Conservation (phyloP, 768 basidiomycete genomes). For the Suillus americanus region DNA sequence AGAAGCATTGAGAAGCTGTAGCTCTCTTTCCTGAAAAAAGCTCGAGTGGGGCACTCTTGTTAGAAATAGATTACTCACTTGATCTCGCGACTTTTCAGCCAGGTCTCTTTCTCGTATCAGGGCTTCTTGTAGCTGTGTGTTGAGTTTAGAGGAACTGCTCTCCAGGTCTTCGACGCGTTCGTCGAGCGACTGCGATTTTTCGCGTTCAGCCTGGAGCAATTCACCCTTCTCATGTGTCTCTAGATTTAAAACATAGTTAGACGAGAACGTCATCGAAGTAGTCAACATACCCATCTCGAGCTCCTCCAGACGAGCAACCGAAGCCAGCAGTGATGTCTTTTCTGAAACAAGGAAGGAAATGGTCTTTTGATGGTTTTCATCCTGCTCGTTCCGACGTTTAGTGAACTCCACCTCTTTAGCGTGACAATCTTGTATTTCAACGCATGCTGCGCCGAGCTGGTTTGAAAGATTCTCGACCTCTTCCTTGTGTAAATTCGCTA, state of each 20-base stretch:
- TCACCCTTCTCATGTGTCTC: slow-evolving; percentile 45
- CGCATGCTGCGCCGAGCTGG: slow-evolving; percentile 16
- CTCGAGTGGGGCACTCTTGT: neutral
- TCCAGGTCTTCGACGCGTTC: slow-evolving; percentile 45
- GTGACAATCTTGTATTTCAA: slow-evolving; percentile 20
- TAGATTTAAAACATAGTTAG: slow-evolving; percentile 19
- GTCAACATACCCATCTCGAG: slow-evolving; percentile 56
- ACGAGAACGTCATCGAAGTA: slow-evolving; percentile 7
- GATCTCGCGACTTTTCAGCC: slow-evolving; percentile 27
- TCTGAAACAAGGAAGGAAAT: slow-evolving; percentile 78
- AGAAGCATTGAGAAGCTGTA: slow-evolving; percentile 60
- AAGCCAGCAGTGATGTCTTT: slow-evolving; percentile 58
- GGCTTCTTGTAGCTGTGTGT: slow-evolving; percentile 39
- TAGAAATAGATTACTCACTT: slow-evolving; percentile 26
- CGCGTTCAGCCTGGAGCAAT: slow-evolving; percentile 43
- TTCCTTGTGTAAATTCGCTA: neutral
- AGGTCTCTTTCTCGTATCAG: slow-evolving; percentile 54
- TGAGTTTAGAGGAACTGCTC: slow-evolving; percentile 35
- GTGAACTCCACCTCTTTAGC: slow-evolving; percentile 14
- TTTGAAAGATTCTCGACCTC: slow-evolving; percentile 14
- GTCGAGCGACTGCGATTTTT: slow-evolving; percentile 39
- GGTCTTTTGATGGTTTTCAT: slow-evolving; percentile 66
- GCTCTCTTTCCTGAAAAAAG: slow-evolving; percentile 63
- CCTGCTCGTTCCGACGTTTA: slow-evolving; percentile 27
- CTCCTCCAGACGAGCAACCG: slow-evolving; percentile 56